These are phyloP conservation scores for Plantago lanceolata DNA, from an alignment of 305 asterid genomes.

Conservation along the genomic window DNA sequence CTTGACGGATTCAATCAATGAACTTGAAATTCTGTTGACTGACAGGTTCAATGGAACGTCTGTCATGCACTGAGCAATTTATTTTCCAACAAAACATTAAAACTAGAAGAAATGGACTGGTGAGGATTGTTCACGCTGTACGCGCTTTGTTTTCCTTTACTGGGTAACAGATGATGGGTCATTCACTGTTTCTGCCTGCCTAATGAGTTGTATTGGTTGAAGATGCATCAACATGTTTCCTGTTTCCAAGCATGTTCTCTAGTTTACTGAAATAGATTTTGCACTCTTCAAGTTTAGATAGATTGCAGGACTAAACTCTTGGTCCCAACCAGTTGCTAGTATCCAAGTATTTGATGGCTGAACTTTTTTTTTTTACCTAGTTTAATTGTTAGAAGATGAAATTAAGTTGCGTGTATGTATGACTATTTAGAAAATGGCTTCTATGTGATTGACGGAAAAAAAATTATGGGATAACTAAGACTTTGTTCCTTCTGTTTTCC, in stretches of 20 bases:
- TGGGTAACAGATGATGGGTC: background rate
- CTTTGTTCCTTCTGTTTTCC: slow-evolving; percentile 31
- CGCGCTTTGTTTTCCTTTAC: slow-evolving; percentile 13
- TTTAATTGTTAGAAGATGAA: background rate
- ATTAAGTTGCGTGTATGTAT: background rate
- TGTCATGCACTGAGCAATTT: slow-evolving; percentile 92
- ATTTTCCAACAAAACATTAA: slow-evolving; percentile 63
- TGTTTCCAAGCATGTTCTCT: background rate
- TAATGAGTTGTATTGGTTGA: slow-evolving; percentile 5
- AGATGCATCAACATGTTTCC: slow-evolving; percentile 12
- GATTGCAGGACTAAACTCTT: slow-evolving; percentile 1
- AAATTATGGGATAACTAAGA: slow-evolving; percentile 14
- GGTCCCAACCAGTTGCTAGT: background rate
- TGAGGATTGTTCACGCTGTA: slow-evolving; percentile 32
- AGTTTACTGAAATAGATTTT: background rate
- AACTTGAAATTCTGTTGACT: slow-evolving; percentile 29
- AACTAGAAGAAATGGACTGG: slow-evolving; percentile 75
- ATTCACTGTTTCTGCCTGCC: background rate
- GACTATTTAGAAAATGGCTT: background rate
- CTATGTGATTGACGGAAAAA: slow-evolving; percentile 12
- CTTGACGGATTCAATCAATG: slow-evolving; percentile 19
- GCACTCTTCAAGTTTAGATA: background rate
- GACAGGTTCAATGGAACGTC: slow-evolving; percentile 96
- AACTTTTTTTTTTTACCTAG: background rate
- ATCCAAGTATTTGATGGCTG: background rate